Evolutionary conservation across 1,284 basidiomycete species (phyloP), one percentile per base, ranked within the genome.

Genomic region (Austroboletus niveus): DNA sequence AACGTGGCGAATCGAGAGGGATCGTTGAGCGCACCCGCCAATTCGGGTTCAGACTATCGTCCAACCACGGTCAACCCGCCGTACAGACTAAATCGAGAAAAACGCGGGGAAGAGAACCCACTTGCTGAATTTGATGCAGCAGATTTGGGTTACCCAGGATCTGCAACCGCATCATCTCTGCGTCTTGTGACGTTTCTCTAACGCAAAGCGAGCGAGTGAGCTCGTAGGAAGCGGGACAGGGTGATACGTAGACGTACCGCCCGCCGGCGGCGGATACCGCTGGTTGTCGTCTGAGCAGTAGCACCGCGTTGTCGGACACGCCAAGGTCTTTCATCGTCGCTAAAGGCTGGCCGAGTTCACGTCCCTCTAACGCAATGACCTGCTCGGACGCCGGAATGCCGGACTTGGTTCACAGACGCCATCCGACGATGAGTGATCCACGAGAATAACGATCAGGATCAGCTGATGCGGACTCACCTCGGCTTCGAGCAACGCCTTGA

Each of bases 111-210:
- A 4, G 27, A 29, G 7, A 29, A 57, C 79, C 56, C 48, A 90
- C 92, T 60, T 81, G 72, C 49, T 80, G 84, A 11, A 98, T 68
- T 64, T 92, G 82, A 5, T 74, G 69, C 85, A 98, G 89, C 31
- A 97, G 71, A 0, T 75, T 63, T 0, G 93, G 92, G 69, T 98
- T 84, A 4, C 92, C 89, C 14, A 98, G 75, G 15, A 96, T 68
- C 61, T 95, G 94, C 24, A 94, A 73, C 10, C 95, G 81, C 84
- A 95, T 91, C 77, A 89, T 87, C 69, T 98, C 96, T 27, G 89
- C 75, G 60, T 95, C 92, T 52, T 87, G 88, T 56, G 84, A 81
- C n/a, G 78, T 73, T 11, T 79, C 69, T 60, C 85, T 85, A 61
- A 29, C 27, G 27, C 45, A 47, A 39, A 46, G 1, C 27, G 27